phyloP scores from a whole-genome alignment of 345 rosid species.

The Physaria fendleri region DNA sequence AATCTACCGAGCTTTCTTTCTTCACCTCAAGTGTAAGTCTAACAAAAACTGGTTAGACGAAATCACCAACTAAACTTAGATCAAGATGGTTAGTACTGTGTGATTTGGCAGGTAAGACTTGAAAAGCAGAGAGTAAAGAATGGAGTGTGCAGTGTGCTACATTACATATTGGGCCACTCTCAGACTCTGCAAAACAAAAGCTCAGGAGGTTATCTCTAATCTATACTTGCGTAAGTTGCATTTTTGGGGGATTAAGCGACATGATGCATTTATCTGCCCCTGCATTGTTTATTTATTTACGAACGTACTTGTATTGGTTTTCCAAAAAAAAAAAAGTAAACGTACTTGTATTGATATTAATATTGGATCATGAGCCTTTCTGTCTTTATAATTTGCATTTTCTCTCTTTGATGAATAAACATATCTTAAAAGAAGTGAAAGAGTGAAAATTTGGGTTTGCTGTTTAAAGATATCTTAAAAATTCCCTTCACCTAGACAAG shows the following conservation, averaged over 20 bases:
- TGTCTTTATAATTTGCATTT: constrained; percentile 19
- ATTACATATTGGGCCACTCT: constrained; percentile 69
- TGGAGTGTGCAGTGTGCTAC: no score
- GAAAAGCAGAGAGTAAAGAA: constrained; percentile 84
- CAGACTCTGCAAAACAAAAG: constrained; percentile 68
- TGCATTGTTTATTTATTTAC: background rate
- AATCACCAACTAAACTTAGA: background rate
- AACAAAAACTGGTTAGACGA: background rate
- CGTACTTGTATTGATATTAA: constrained; percentile 23
- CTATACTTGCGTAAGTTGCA: no score
- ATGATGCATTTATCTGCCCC: constrained; percentile 16
- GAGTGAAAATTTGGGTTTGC: no score
- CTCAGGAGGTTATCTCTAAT: constrained; percentile 50
- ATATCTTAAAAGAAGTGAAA: constrained; percentile 19
- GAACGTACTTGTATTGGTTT: constrained; percentile 27
- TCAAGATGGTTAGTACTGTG: background rate
- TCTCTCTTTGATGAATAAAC: constrained; percentile 14
- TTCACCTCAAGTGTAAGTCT: constrained; percentile 65
- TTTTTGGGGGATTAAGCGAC: no score
- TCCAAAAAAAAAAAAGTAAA: constrained; percentile 17
- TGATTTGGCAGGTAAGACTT: constrained; percentile 55
- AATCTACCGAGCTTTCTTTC: constrained; percentile 76
- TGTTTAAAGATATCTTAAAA: no score
- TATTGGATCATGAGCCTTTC: constrained; percentile 34
- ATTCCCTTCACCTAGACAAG: no score